Base-by-base conservation (phyloP, 2,329 filamentous ascomycete species). In the Cladosporium halotolerans region DNA sequence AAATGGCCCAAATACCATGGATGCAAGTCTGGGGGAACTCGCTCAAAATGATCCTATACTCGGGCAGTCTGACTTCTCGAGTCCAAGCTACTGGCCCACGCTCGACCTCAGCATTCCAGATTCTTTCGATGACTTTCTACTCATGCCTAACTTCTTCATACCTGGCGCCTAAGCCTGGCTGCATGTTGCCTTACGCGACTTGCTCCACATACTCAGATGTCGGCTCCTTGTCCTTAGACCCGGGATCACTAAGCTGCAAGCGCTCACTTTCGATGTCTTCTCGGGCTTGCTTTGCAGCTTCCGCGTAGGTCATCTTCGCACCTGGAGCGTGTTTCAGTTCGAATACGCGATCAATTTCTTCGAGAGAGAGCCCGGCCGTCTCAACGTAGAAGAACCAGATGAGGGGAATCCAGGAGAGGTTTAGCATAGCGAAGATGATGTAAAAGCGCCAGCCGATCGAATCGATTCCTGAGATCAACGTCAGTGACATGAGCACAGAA, bases 401-500 rank as follows among this genome's bases (percentile, higher is more conserved):
- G 65, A 79, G 72, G 14, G 78, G 77, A 40, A 79, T 72, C 68
- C 78, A 79, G 32, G 67, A 57, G 3, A 68, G 74, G 69, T 79
- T 79, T 44, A 80, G 70, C 10, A 73, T 68, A 2, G 73, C 74
- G 61, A 79, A 80, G 64, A 74, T 66, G 38, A 74, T 68, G 38
- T 63, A 63, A 18, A 58, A 62, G 31, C 54, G 48, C 55, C 58
- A 63, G 8, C 53, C 57, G 16, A 62, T 58, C 1, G 50, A 53
- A 14, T 50, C 31, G 8, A 50, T 50, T 2, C 39, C 46, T 48
- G 23, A 3, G 11, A 16, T 18, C 16, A 28, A 28, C 23, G 5
- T 28, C 23, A 28, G 23, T 7, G 5, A 28, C 23, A 7, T 7
- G 23, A 7, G 23, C 7, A 28, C 23, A 28, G 1, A 28, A 28